Base-by-base conservation (phyloP, 768 basidiomycete species). In the Candolleomyces aberdarensis region DNA sequence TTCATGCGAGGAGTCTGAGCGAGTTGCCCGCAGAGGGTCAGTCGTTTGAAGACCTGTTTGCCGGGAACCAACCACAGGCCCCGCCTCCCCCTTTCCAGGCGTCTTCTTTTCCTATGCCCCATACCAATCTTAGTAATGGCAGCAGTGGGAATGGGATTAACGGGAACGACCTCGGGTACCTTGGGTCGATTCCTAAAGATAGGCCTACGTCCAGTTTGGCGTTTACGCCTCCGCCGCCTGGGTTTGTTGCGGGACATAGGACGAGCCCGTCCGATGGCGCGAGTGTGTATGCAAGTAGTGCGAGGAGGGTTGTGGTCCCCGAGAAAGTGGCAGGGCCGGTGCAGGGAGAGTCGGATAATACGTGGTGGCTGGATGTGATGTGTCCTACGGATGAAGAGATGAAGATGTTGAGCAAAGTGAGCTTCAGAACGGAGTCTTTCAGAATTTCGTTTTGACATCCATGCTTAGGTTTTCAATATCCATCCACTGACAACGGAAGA, bases 401-500 rank as follows among this genome's bases (percentile, higher is more conserved):
- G 97, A 93, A 93, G 71, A 87, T 96, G 79, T 79, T 99, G 14
- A 92, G 91, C 77, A 93, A 95, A 83, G 96, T 91, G 67, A 43
- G 78, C 68, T 6, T 36, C 36, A 36, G 1, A 36, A 11, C 36
- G 3, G 66, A 62, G 32, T n/a, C 44, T 31, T 29, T 43, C n/a
- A 46, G 9, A 40, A 22, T 47, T 36, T 41, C 39, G 50, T 10
- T 56, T 36, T 50, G 49, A 43, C 29, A 17, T 46, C 20, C 57
- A 53, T 64, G 26, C 46, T 26, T n/a, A 97, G 96, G 95, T 96
- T 10, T 99, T 98, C 74, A 85, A 84, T 19, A 97, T 99, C 69
- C 97, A 99, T 76, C 97, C 97, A 3, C 82, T 99, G 65, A 99
- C 97, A 5, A 96, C 96, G 19, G 97, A 99, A 79, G 97, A 99